Percentiles rank a stretch among this genome's conserved stretches.
Evolutionary conservation across 2,329 filamentous ascomycete genomes (phyloP).

Genomic region (Sarocladiaceae sp.): DNA sequence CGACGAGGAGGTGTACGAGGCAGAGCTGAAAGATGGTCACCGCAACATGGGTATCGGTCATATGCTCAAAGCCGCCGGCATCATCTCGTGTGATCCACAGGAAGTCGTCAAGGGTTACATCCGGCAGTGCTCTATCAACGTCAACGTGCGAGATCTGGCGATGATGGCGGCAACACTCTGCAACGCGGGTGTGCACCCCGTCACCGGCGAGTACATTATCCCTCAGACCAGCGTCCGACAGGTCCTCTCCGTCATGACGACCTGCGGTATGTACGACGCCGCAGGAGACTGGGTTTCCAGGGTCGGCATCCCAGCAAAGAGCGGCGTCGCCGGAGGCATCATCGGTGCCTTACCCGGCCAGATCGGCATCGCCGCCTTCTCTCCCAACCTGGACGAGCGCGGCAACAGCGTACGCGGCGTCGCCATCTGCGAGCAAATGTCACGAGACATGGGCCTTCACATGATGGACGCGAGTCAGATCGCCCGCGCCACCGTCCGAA

Average conservation of each 20-base stretch:
- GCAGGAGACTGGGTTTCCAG: conserved; percentile 32
- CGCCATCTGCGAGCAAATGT: conserved; percentile 24
- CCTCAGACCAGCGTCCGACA: conserved; percentile 30
- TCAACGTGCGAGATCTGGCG: conserved; percentile 33
- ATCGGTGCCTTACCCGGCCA: conserved; percentile 26
- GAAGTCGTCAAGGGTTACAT: conserved; percentile 32
- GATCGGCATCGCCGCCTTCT: conserved; percentile 25
- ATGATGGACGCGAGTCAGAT: conserved; percentile 30
- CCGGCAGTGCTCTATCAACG: conserved; percentile 33
- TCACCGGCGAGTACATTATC: conserved; percentile 26
- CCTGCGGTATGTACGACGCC: conserved; percentile 35
- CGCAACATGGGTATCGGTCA: conserved; percentile 31
- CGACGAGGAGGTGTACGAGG: conserved; percentile 31
- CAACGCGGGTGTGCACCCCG: conserved; percentile 30
- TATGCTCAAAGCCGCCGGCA: conserved; percentile 34
- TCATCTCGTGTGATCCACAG: conserved; percentile 26
- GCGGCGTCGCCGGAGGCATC: conserved; percentile 27
- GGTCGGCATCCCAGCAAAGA: conserved; percentile 32
- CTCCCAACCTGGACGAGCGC: conserved; percentile 24
- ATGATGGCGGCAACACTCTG: conserved; percentile 32
- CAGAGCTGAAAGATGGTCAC: conserved; percentile 27
- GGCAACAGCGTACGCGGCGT: conserved; percentile 27
- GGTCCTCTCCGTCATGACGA: conserved; percentile 34
- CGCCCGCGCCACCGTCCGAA: conserved; percentile 21
- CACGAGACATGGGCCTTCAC: conserved; percentile 26